Base-by-base conservation (phyloP, 345 rosid genomes). In the Eucalyptus erythrocorys region DNA sequence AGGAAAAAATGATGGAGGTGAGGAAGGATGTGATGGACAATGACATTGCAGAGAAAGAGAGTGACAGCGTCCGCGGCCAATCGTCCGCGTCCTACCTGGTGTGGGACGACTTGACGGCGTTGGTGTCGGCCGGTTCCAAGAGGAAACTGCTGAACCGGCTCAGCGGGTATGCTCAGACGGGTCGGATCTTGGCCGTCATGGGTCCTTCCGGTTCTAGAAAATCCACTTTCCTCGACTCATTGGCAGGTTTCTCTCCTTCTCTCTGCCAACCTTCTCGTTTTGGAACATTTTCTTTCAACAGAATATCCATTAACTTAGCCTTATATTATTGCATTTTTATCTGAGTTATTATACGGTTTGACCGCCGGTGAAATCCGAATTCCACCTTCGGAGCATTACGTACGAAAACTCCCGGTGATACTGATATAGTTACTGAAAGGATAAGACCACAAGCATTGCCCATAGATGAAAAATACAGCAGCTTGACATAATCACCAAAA, bases 181-280 rank as follows among this genome's bases (percentile, higher is more conserved):
- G 89, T 26, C 68, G 87, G 59, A 88, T 92, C 50, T 53, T 91
- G 93, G 94, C 92, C 40, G 66, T 93, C 30, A 90, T 93, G 93
- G 94, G 94, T 47, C 93, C 93, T 88, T 92, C 93, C 82, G 92
- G 92, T 26, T 92, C 91, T 24, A 91, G 92, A 9, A 93, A 92
- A 87, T 91, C 93, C 37, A 91, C 91, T 22, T 86, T 93, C 11
- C 94, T 93, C 19, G 91, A 92, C 49, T 84, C 93, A 9, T 87
- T 93, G 88, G 91, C 94, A 55, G 93, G 94, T 93, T 17, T 34
- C 81, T 34, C 81, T 17, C 26, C 80, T 68, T 19, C 43, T 34
- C 26, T 34, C 43, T 68, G 81, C 81, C 81, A 34, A 17, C 13
- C 26, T 17, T 17, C 12, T 32, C 26, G 10, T 34, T 34, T 4